Evolutionary conservation across 2,329 filamentous ascomycete genomes (phyloP).

Genomic region (Fusarium pseudocircinatum): DNA sequence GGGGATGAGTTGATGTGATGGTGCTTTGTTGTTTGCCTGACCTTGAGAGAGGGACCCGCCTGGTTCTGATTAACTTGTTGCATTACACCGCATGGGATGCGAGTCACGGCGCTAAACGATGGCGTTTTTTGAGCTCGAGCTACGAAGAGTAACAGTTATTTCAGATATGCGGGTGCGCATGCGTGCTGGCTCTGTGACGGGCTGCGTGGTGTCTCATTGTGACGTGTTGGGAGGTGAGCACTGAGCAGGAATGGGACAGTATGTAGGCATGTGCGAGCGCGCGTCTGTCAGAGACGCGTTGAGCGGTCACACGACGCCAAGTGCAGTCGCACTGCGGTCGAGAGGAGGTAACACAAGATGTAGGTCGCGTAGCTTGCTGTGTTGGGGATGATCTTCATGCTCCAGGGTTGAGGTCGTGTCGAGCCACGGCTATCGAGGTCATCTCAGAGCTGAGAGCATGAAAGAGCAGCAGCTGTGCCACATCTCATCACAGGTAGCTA

Average conservation of each 20-base stretch:
- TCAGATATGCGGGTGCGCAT: constrained; percentile 10
- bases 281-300: constrained; percentile 9
- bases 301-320: constrained; percentile 21
- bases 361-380: constrained; percentile 14
- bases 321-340: not conserved
- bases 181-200: constrained; percentile 27
- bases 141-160: constrained; percentile 1
- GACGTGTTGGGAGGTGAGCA: constrained; percentile 38
- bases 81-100: constrained; percentile 31
- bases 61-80: constrained; percentile 4
- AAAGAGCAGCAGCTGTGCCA: constrained; percentile 13
- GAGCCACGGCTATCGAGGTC: constrained; percentile 16
- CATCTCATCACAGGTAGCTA: not conserved
- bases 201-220: constrained; percentile 36
- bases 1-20: not conserved
- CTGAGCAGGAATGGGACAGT: constrained; percentile 12
- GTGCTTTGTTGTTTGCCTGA: constrained; percentile 4
- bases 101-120: constrained; percentile 33
- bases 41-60: constrained; percentile 17
- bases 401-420: constrained; percentile 20
- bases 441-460: constrained; percentile 15
- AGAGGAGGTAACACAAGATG: constrained; percentile 25
- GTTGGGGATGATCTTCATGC: constrained; percentile 12
- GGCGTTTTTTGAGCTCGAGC: constrained; percentile 3
- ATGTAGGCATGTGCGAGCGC: constrained; percentile 2